phyloP scores from a whole-genome alignment of 164 flowering plant species.

The Buxus sempervirens region DNA sequence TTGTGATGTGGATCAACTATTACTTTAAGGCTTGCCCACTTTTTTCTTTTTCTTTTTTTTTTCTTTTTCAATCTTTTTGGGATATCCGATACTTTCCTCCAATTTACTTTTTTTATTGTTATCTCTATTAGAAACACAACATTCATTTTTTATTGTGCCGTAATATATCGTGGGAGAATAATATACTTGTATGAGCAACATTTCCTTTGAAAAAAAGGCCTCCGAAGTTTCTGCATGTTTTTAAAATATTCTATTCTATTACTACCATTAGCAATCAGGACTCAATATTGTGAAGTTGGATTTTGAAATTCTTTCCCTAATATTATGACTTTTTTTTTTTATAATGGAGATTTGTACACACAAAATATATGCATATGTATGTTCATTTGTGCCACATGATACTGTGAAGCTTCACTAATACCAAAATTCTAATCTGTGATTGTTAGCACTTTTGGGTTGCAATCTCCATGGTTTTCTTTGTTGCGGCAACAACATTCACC shows the following conservation, averaged over 20 bases:
- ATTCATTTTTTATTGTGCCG: background rate
- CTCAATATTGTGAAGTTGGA: background rate
- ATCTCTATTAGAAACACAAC: background rate
- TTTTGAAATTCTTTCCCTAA: background rate
- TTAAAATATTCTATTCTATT: too few relatives aligned
- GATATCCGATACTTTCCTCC: too few relatives aligned
- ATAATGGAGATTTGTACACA: too few relatives aligned
- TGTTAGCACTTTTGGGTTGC: constrained; percentile 71
- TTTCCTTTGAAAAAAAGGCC: background rate
- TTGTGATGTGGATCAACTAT: background rate
- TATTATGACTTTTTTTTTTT: background rate
- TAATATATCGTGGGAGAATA: too few relatives aligned
- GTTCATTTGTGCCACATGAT: background rate
- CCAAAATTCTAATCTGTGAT: constrained; percentile 11
- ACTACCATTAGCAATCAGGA: background rate
- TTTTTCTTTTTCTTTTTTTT: background rate
- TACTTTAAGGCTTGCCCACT: too few relatives aligned
- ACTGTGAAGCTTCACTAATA: constrained; percentile 4
- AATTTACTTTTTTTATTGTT: too few relatives aligned
- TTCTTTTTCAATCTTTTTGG: too few relatives aligned
- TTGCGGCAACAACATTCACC: constrained; percentile 64
- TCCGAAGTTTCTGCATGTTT: background rate
- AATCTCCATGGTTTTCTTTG: constrained; percentile 68
- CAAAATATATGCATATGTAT: background rate
- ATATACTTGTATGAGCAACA: background rate